These are phyloP conservation scores for Echria macrotheca DNA, from an alignment of 495 filamentous ascomycete species.

Conservation along the genomic window DNA sequence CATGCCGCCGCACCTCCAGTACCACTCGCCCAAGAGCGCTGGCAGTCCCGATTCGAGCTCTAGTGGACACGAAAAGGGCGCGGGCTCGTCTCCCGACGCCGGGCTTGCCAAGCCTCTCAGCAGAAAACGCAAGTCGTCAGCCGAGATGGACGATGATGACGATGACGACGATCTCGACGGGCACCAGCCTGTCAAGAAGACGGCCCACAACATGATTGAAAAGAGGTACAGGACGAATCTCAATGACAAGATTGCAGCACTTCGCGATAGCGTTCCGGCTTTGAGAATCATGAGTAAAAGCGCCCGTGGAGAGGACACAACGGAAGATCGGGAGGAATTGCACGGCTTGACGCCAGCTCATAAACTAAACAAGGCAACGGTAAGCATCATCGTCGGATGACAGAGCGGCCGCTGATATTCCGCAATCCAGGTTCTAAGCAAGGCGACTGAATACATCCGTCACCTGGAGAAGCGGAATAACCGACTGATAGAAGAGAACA, in stretches of 20 bases:
- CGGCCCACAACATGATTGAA: constrained; percentile 92
- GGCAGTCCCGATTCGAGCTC: constrained; percentile 41
- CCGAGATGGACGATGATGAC: constrained; percentile 44
- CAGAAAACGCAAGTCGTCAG: constrained; percentile 61
- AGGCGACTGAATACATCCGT: constrained; percentile 92
- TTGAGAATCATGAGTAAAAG: constrained; percentile 70
- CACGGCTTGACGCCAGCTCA: constrained; percentile 74
- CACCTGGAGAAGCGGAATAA: constrained; percentile 89
- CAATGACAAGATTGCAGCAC: constrained; percentile 91
- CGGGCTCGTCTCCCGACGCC: constrained; percentile 43
- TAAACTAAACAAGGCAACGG: constrained; percentile 95
- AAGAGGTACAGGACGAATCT: constrained; percentile 94
- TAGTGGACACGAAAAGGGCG: constrained; percentile 36
- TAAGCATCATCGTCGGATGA: constrained; percentile 25
- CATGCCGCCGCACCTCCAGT: constrained; percentile 51
- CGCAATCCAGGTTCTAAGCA: constrained; percentile 61
- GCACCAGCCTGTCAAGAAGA: constrained; percentile 82
- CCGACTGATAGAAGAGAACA: constrained; percentile 74
- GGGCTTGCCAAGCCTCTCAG: constrained; percentile 43
- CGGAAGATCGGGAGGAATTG: constrained; percentile 67
- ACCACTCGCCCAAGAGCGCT: constrained; percentile 48
- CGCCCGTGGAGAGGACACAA: constrained; percentile 59
- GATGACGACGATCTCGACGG: constrained; percentile 48
- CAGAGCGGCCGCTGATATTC: constrained; percentile 6
- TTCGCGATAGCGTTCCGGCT: constrained; percentile 84